Evolutionary conservation across 768 basidiomycete species (phyloP), one percentile per base, ranked within the genome.

Genomic region (Panaeolus cyanescens): DNA sequence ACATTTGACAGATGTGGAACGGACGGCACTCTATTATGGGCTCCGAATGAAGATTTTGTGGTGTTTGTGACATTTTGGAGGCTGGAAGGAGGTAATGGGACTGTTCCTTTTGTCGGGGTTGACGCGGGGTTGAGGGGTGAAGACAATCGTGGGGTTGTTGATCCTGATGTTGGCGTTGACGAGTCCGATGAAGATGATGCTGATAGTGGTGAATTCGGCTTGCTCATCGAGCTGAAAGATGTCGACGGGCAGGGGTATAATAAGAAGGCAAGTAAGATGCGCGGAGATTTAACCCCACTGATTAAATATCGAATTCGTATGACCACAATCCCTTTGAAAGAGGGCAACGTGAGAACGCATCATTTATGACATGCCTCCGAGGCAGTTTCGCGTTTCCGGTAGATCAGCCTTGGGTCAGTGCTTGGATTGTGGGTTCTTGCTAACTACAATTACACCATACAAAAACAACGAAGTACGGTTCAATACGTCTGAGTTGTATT

Each of bases 101-200:
- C 31, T 28, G 55, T 45, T 10, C 33, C 34, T 32, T 45, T 54
- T 25, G 59, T 55, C 15, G 59, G 50, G 13, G 57, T 61, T 31
- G 58, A 63, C 40, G 62, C 42, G 54, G 62, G 53, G 54, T 65
- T 60, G 56, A 62, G 60, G 19, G 56, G 59, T 32, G 62, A 60
- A 12, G 56, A 34, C 22, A 39, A 53, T 30, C 54, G 58, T 40
- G 58, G 53, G 33, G 59, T 61, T 37, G 57, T 19, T 72, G 74
- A 70, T 5, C 54, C 62, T 33, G 54, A 33, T 28, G 34, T 58
- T 25, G 62, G 40, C 30, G 66, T 42, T 33, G 59, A 54, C 1
- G 61, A 32, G 17, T 57, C 59, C n/a, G n/a, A n/a, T 32, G 63
- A 53, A 30, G 59, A 58, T 39, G 66, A 64, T 2, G 66, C 62